Percentiles rank a stretch among this genome's conserved stretches.
These are phyloP conservation scores for Coleophoma eucalyptorum DNA, from an alignment of 2,329 filamentous ascomycete genomes.

Conservation along the genomic window DNA sequence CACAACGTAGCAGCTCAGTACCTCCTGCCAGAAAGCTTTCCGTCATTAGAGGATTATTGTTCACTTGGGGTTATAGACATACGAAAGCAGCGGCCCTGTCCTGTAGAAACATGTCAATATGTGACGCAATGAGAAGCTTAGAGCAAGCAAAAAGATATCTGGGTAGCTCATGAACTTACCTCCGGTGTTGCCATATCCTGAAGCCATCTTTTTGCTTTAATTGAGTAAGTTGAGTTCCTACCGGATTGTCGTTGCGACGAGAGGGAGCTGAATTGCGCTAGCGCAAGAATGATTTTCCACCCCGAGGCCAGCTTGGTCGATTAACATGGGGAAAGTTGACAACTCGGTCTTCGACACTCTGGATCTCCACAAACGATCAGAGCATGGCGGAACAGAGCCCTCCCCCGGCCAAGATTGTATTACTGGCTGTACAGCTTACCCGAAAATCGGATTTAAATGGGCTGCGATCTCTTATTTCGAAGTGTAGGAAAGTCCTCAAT, in stretches of 20 bases:
- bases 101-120: not conserved
- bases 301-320: not conserved
- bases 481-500: slow-evolving; percentile 53
- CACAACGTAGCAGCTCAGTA: slow-evolving; percentile 96
- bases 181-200: slow-evolving; percentile 77
- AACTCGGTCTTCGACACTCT: slow-evolving; percentile 3
- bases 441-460: slow-evolving; percentile 60
- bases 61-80: not conserved
- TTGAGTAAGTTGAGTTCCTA: slow-evolving; percentile 12
- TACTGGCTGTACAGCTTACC: slow-evolving; percentile 70
- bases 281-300: not conserved
- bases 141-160: no score
- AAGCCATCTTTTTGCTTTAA: slow-evolving; percentile 57
- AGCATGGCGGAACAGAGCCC: slow-evolving; percentile 36
- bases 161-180: slow-evolving; percentile 47
- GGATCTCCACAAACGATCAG: slow-evolving; percentile 3
- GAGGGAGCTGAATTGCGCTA: not conserved
- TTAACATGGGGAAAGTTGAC: not conserved
- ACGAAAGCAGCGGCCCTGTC: slow-evolving; percentile 2
- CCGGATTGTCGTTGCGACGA: slow-evolving; percentile 18
- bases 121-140: no score
- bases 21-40: slow-evolving; percentile 99
- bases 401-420: slow-evolving; percentile 64
- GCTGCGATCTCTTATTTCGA: slow-evolving; percentile 55
- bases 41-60: slow-evolving; percentile 60